phyloP scores from a whole-genome alignment of 202 grass and related monocot genomes.

The Eragrostis tef region DNA sequence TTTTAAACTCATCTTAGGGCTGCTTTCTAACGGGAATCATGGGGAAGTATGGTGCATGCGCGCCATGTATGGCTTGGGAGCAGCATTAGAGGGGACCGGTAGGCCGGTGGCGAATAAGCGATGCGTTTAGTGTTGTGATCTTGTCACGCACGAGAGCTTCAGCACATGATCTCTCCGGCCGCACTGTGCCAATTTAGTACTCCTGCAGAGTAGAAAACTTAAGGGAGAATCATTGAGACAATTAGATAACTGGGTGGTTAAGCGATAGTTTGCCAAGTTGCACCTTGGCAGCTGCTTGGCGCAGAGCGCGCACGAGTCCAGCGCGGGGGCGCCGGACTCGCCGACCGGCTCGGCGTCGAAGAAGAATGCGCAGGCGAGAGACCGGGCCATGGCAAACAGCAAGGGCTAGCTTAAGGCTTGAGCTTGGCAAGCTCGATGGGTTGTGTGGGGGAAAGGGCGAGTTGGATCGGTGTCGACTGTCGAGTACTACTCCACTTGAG shows the following conservation, averaged over 20 bases:
- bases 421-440: background rate
- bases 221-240: background rate
- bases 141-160: background rate
- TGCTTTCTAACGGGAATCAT: background rate
- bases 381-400: slow-evolving; percentile 34
- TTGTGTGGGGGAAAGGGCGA: too few relatives aligned
- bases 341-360: slow-evolving; percentile 61
- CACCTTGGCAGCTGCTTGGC: slow-evolving; percentile 40
- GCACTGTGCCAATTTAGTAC: background rate
- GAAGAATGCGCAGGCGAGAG: slow-evolving; percentile 54
- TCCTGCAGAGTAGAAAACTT: background rate
- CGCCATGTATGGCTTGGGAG: background rate
- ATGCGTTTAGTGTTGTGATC: background rate
- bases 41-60: slow-evolving; percentile 3
- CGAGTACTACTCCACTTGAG: background rate
- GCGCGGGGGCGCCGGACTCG: slow-evolving; percentile 24
- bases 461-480: background rate
- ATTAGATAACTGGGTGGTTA: background rate
- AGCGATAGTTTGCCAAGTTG: background rate
- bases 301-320: slow-evolving; percentile 79
- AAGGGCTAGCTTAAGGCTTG: background rate
- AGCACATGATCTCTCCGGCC: background rate
- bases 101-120: background rate
- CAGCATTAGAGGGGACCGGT: background rate
- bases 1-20: background rate